phyloP scores from a whole-genome alignment of 2,329 filamentous ascomycete species.

The Fusarium burgessii region DNA sequence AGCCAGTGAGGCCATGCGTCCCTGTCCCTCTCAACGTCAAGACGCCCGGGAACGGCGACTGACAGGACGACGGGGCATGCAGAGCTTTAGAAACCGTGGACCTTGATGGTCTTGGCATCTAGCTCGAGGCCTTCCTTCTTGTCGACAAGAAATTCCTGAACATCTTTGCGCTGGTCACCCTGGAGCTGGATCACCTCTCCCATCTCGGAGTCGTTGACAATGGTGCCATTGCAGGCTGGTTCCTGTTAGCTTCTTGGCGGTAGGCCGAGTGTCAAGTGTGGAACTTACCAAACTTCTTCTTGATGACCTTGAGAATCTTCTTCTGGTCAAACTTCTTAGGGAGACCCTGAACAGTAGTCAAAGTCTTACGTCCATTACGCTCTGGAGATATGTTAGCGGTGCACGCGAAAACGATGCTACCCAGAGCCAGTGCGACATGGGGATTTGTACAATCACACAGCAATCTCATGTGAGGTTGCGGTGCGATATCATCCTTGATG shows the following conservation, averaged over 20 bases:
- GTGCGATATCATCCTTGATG: slow-evolving; percentile 18
- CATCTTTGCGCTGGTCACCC: slow-evolving; percentile 98
- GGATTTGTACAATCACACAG: slow-evolving; percentile 5
- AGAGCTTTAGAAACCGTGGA: slow-evolving; percentile 66
- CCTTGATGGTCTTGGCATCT: slow-evolving; percentile 97
- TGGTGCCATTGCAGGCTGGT: slow-evolving; percentile 98
- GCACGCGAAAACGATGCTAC: not conserved
- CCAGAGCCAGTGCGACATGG: not conserved
- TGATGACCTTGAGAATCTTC: slow-evolving; percentile 99
- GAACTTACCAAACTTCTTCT: slow-evolving; percentile 93
- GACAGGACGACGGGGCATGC: slow-evolving; percentile 56
- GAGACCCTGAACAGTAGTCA: slow-evolving; percentile 99
- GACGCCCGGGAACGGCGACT: slow-evolving; percentile 48
- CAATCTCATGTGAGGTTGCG: slow-evolving; percentile 26
- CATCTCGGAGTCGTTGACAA: slow-evolving; percentile 95
- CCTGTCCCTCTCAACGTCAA: slow-evolving; percentile 51
- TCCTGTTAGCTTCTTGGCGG: slow-evolving; percentile 7
- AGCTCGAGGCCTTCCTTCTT: slow-evolving; percentile 95
- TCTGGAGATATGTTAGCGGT: slow-evolving; percentile 66
- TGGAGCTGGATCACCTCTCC: slow-evolving; percentile 99
- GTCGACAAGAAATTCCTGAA: slow-evolving; percentile 96
- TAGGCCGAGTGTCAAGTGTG: not conserved
- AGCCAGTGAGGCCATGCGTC: slow-evolving; percentile 49
- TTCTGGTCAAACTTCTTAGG: slow-evolving; percentile 99
- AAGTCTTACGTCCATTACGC: slow-evolving; percentile 99